Evolutionary conservation across 2,329 filamentous ascomycete species (phyloP), one percentile per base, ranked within the genome.

Genomic region (Pseudocercospora macadamiae): DNA sequence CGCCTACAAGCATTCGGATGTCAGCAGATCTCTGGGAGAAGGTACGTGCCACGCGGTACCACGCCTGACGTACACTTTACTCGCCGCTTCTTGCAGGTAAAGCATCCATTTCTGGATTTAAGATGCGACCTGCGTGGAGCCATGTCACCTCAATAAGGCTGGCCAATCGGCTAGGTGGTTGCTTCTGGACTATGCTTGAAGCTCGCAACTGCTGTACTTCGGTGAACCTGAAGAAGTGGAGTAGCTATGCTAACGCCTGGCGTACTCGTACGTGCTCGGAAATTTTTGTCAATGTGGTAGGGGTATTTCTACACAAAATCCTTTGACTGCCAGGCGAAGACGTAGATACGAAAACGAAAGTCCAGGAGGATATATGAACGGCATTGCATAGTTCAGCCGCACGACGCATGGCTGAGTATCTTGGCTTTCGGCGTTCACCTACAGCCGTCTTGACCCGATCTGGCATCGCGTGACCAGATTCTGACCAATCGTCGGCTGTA

Each of bases 61-160:
- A 16, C 16, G 49, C 54, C 42, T 37, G 49, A 48, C 23, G 39
- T 51, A 55, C 57, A 63, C 39, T 61, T 60, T 4, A 63, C 58
- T 28, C 58, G 51, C 6, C 61, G 54, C 16, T 37, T 53, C 54
- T 63, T 63, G 58, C 61, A 63, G 18, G 55, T 61, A 19, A 53
- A 32, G 54, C 61, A 63, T 21, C 61, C 61, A 23, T 54, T 47
- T 9, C 61, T 49, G 21, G 61, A 60, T 36, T 63, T 63, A 23
- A 55, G 47, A 47, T 63, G 61, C 23, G 61, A 61, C 19, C 61
- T 45, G 19, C 61, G 55, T 48, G 57, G 55, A 19, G 59, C 54
- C 59, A 61, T 61, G 39, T n/a, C 16, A 14, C n/a, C 12, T 32
- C 21, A 18, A 26, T 18, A 2, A n/a, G 1, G 28, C n/a, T 1